Conservation (phyloP, 2,329 filamentous ascomycete species). For the Nigrograna mackinnonii region DNA sequence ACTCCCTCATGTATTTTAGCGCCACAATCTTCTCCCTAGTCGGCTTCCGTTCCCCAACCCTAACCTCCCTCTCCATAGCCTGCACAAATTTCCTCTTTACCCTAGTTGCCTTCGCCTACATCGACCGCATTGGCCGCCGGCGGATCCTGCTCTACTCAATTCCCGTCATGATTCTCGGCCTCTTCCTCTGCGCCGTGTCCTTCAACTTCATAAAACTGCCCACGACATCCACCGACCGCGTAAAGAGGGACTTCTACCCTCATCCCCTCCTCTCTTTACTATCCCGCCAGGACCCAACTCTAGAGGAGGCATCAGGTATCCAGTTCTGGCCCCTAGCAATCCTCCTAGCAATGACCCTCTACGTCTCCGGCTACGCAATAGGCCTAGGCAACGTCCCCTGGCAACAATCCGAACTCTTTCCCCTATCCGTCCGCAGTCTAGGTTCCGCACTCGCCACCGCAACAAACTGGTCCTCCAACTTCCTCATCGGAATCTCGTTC, state of each 20-base stretch:
- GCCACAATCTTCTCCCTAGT: conserved; percentile 52
- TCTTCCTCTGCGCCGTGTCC: conserved; percentile 71
- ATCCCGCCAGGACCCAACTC: conserved; percentile 12
- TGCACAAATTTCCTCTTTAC: conserved; percentile 52
- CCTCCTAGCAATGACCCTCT: conserved; percentile 75
- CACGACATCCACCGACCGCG: conserved; percentile 8
- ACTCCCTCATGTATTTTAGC: conserved; percentile 53
- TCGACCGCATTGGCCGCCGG: conserved; percentile 49
- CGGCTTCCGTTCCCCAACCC: conserved; percentile 50
- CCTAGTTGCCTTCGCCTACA: conserved; percentile 48
- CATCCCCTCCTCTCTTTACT: not conserved
- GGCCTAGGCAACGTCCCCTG: conserved; percentile 92
- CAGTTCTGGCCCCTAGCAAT: conserved; percentile 53
- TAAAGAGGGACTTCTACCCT: too few relatives aligned
- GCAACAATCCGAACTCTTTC: conserved; percentile 93
- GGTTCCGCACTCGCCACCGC: conserved; percentile 76
- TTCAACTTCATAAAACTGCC: conserved; percentile 68
- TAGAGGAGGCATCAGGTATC: conserved; percentile 3
- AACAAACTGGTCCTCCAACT: conserved; percentile 89
- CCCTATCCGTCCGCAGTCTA: conserved; percentile 71
- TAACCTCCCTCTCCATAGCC: conserved; percentile 49
- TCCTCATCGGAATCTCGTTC: conserved; percentile 83
- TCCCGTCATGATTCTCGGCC: conserved; percentile 78
- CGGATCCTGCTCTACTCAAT: conserved; percentile 78
- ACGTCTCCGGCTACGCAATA: conserved; percentile 83